phyloP scores from a whole-genome alignment of 495 filamentous ascomycete species.

The Chlorociboria aeruginascens region DNA sequence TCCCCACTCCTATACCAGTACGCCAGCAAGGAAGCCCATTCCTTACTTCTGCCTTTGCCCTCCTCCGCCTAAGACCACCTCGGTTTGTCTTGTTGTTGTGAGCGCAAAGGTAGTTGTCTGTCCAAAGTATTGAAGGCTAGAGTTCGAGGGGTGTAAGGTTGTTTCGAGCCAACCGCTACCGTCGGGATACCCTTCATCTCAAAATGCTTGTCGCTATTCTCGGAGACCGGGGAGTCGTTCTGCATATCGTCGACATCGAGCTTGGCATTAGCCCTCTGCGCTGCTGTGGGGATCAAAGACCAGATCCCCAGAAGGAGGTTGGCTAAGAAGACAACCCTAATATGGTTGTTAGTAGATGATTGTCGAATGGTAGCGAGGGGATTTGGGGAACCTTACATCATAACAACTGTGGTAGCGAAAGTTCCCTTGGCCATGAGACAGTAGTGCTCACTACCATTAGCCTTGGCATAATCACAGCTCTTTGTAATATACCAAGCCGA shows the following conservation, averaged over 20 bases:
- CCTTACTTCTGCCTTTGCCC: too few relatives aligned
- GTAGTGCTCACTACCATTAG: slow-evolving; percentile 43
- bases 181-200: slow-evolving; percentile 33
- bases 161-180: slow-evolving; percentile 16
- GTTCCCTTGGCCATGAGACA: slow-evolving; percentile 67
- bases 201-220: slow-evolving; percentile 21
- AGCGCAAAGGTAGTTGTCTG: slow-evolving; percentile 30
- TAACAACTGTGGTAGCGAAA: slow-evolving; percentile 57
- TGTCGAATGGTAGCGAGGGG: background rate
- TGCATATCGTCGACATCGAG: slow-evolving; percentile 25
- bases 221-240: slow-evolving; percentile 15
- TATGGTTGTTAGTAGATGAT: slow-evolving; percentile 8
- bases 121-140: slow-evolving; percentile 43
- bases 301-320: slow-evolving; percentile 45
- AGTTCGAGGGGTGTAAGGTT: slow-evolving; percentile 39
- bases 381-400: slow-evolving; percentile 46
- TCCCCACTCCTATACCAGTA: background rate
- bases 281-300: slow-evolving; percentile 47
- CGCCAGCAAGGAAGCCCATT: background rate
- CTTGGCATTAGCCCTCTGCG: slow-evolving; percentile 18
- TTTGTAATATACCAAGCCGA: slow-evolving; percentile 79
- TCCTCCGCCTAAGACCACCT: background rate
- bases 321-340: slow-evolving; percentile 40
- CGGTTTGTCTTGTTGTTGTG: slow-evolving; percentile 4
- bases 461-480: slow-evolving; percentile 52